phyloP scores from a whole-genome alignment of 1,139 yeast genomes.

The Yamadazyma blattariae region DNA sequence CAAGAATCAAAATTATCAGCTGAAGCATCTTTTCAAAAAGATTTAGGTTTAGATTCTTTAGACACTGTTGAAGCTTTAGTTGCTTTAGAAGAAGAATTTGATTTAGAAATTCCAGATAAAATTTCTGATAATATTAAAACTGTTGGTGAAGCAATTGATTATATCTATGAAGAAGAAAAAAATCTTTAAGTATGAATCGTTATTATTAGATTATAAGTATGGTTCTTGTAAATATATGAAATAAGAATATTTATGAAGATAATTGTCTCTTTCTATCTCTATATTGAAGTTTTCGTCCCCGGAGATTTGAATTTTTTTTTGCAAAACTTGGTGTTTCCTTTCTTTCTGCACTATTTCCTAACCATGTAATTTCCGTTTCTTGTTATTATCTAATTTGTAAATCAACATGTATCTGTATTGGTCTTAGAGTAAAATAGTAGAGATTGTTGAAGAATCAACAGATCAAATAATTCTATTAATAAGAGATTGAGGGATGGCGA shows the following conservation, averaged over 20 bases:
- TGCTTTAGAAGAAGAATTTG: constrained; percentile 72
- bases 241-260: neutral
- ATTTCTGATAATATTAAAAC: constrained; percentile 68
- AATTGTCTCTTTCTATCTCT: too few relatives aligned
- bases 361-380: too few relatives aligned
- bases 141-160: constrained; percentile 66
- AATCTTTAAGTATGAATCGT: constrained; percentile 26
- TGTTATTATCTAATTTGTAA: too few relatives aligned
- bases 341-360: too few relatives aligned
- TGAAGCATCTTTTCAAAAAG: constrained; percentile 55
- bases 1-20: constrained; percentile 44
- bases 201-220: neutral
- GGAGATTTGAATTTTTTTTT: too few relatives aligned
- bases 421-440: too few relatives aligned
- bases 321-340: too few relatives aligned
- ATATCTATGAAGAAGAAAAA: constrained; percentile 50
- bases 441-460: too few relatives aligned
- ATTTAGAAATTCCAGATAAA: constrained; percentile 66
- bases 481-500: too few relatives aligned
- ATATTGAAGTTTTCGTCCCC: too few relatives aligned
- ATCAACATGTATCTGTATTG: too few relatives aligned
- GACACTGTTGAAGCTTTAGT: constrained; percentile 72
- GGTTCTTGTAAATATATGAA: constrained; percentile 9
- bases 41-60: constrained; percentile 66
- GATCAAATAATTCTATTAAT: too few relatives aligned